Conservation (phyloP, 2,329 filamentous ascomycete genomes). For the Orbilia quercus region DNA sequence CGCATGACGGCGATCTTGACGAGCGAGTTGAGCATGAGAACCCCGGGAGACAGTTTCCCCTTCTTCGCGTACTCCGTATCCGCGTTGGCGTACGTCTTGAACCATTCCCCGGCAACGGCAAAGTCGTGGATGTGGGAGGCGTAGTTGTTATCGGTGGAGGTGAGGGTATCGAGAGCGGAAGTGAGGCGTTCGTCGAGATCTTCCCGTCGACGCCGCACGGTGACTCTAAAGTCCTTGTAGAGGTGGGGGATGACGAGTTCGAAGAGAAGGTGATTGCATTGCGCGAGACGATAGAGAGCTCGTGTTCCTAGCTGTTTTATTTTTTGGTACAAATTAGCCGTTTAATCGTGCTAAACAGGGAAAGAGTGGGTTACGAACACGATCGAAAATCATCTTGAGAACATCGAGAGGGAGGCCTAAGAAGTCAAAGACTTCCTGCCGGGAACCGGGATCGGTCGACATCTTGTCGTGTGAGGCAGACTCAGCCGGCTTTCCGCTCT, state of each 20-base stretch:
- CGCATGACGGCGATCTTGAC: constrained; percentile 55
- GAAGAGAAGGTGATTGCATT: constrained; percentile 55
- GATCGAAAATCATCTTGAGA: constrained; percentile 56
- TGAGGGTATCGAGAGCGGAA: constrained; percentile 51
- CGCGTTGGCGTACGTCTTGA: constrained; percentile 51
- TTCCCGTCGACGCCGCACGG: constrained; percentile 50
- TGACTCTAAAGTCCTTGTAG: constrained; percentile 56
- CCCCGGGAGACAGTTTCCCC: constrained; percentile 53
- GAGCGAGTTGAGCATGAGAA: constrained; percentile 56
- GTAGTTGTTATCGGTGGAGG: constrained; percentile 54
- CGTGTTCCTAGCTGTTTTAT: constrained; percentile 45
- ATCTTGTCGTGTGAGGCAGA: constrained; percentile 41
- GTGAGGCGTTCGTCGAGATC: constrained; percentile 54
- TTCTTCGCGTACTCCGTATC: constrained; percentile 55
- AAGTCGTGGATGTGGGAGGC: constrained; percentile 54
- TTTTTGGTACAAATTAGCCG: neutral
- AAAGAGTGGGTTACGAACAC: constrained; percentile 28
- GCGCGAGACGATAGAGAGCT: constrained; percentile 52
- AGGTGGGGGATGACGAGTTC: constrained; percentile 56
- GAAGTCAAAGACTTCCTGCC: constrained; percentile 54
- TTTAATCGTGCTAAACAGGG: neutral
- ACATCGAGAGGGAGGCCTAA: constrained; percentile 54
- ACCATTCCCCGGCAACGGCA: constrained; percentile 55
- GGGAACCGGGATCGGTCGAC: constrained; percentile 49
- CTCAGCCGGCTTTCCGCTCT: constrained; percentile 38